Base-by-base conservation (phyloP, 345 rosid genomes). In the Camelina neglecta region DNA sequence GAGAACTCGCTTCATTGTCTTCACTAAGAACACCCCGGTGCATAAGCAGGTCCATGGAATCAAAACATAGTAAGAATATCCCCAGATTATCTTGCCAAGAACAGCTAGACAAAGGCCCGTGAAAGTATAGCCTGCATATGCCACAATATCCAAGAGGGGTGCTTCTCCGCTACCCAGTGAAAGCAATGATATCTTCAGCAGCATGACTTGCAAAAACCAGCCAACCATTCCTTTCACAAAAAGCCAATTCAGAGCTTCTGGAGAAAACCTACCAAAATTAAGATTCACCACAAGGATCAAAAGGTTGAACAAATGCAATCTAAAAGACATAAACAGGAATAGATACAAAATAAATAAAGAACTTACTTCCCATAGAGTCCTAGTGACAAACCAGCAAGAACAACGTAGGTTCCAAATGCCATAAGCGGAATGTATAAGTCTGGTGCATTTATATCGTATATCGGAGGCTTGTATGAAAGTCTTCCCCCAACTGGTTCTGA, bases 401-500 rank as follows among this genome's bases (percentile, higher is more conserved):
- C 86, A 42, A 94, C 89, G 1, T 89, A 95, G 38, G 92, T 88
- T 36, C 92, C 97, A 72, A 92, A 92, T 18, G 97, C 93, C 99
- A 95, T 95, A 80, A 95, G 87, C 16, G 99, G 97, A 75, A 95
- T 89, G 82, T 95, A 92, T 77, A 93, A 84, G 72, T 91, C 98
- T 26, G 97, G 98, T 42, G 97, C 97, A 83, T 91, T 91, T 26
- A 95, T 95, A 73, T 92, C 97, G 79, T 84, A 88, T n/a, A 92
- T 60, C 7, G 96, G 97, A 7, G 97, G 99, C 58, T 95, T 95
- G 80, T 95, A 95, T 33, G 99, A 92, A 62, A 95, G 97, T 75
- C 97, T 87, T 67, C 97, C 99, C 21, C 99, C 97, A 5, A 92
- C 99, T 56, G 99, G 99, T 79, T 92, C 96, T 20, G 96, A 83